Base-by-base conservation (phyloP, 208 protist species). In the Trypanosoma caninum region DNA sequence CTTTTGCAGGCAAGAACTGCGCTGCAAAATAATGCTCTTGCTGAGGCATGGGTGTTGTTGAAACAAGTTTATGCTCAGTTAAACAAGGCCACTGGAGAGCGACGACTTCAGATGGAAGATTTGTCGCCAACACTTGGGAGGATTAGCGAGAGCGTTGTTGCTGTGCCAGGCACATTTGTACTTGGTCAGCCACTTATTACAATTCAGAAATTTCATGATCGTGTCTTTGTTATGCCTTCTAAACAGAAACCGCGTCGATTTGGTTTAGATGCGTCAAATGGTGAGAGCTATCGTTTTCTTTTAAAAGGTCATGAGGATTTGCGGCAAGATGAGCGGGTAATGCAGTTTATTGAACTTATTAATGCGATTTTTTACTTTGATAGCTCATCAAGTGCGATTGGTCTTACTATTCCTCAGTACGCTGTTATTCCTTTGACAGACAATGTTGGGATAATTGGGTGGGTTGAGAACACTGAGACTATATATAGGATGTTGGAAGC, bases 311-410 rank as follows among this genome's bases (percentile, higher is more conserved):
- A 98, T 73, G 98, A 99, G 80, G 97, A 98, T 67, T 83, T 98
- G 70, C 78, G 98, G 10, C 97, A 99, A 89, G 99, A 99, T 78
- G 99, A 99, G 84, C 90, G 99, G 33, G 98, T 99, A 14, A 99
- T 99, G 99, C 98, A 99, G 84, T 97, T 99, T 59, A 99, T 99
- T 74, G 97, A 95, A 2, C 82, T 99, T 7, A 97, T 99, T 18
- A 99, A 99, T 82, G 98, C 91, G 22, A 95, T 99, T 28, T 94
- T 99, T 16, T 63, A 73, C 11, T 78, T 74, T 14, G 95, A 98
- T 69, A 87, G 85, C 48, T 69, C 74, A 20, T 58, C 82, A 22
- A 89, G 73, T 62, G 69, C 88, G 11, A 88, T 93, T 47, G 96
- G 97, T 33, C 74, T 99, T 8, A 83, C 64, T 52, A 99, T 99